These are phyloP conservation scores for Aureobasidium mangrovei DNA, from an alignment of 2,329 filamentous ascomycete genomes.

Conservation along the genomic window DNA sequence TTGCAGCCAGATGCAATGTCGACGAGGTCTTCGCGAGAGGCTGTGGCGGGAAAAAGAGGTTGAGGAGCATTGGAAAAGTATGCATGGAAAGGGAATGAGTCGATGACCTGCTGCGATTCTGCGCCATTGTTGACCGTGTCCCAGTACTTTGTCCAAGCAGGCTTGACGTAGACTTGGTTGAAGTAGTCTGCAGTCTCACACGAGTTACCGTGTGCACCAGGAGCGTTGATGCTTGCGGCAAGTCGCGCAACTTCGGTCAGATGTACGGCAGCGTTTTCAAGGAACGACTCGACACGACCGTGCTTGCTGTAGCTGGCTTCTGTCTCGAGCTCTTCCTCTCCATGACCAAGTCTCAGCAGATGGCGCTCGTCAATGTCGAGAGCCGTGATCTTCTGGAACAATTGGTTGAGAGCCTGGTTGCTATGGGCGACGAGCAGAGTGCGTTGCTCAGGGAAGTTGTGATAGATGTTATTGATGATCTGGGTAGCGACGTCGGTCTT, in stretches of 20 bases:
- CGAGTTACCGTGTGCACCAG: conserved; percentile 90
- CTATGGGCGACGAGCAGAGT: conserved; percentile 92
- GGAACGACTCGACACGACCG: conserved; percentile 87
- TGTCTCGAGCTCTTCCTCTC: conserved; percentile 85
- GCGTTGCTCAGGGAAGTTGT: conserved; percentile 89
- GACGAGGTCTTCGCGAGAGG: conserved; percentile 56
- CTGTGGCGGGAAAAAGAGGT: conserved; percentile 64
- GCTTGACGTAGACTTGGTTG: conserved; percentile 81
- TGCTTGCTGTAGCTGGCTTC: conserved; percentile 87
- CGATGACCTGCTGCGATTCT: conserved; percentile 50
- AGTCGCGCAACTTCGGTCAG: conserved; percentile 78
- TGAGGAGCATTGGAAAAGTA: conserved; percentile 87
- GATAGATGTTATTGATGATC: conserved; percentile 97
- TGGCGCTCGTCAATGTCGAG: conserved; percentile 94
- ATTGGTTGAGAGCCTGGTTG: conserved; percentile 93
- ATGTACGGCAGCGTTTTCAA: conserved; percentile 73
- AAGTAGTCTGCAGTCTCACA: conserved; percentile 98
- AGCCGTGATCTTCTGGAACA: conserved; percentile 96
- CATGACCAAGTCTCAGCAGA: conserved; percentile 82
- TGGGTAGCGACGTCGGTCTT: conserved; percentile 99
- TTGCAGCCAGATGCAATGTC: conserved; percentile 81
- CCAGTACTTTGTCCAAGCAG: conserved; percentile 80
- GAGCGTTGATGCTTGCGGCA: conserved; percentile 73
- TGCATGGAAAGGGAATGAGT: conserved; percentile 74
- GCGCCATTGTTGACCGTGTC: conserved; percentile 50